Evolutionary conservation across 345 rosid genomes (phyloP), one percentile per base, ranked within the genome.

Genomic region (Populus ilicifolia): DNA sequence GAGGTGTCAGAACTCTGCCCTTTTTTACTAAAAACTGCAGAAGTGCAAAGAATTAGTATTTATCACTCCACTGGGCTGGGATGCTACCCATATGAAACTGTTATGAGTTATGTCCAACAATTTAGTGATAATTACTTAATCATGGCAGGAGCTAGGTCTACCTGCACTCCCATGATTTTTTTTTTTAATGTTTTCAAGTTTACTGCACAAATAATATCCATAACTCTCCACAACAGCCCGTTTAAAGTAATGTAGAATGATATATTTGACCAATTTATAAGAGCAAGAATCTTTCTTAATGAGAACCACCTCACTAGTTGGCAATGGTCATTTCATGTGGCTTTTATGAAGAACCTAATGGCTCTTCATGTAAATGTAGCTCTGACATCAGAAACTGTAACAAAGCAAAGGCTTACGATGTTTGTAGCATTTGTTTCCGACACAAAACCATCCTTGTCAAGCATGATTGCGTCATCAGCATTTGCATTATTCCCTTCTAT

Each of bases 351-450:
- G 54, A 62, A 25, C 29, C 39, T 50, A 46, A 77, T 39, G 16
- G 3, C 50, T 41, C 70, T 74, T 2, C 29, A 11, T 72, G 39
- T 43, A 41, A 27, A 77, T 13, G 39, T 63, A 50, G 35, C 43
- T 36, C 59, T 70, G 70, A 25, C 52, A 67, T 9, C 72, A 44
- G 5, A 67, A 44, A 21, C 23, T 54, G 67, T 13, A 25, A 75
- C 41, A 64, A 75, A 63, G 17, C 46, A 6, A 70, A 74, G 67
- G 78, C 96, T 90, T 86, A 92, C 98, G 71, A 92, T 90, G 83
- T 94, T 94, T 64, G 98, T 94, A 38, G 97, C 97, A 86, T 94
- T 92, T 80, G 98, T 92, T 85, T 94, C 98, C 30, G 97, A 91
- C 43, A 94, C 96, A 84, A 82, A 94, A 79, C 97, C 97, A 80